Base-by-base conservation (phyloP, 208 protist species). In the Strigomonas culicis region DNA sequence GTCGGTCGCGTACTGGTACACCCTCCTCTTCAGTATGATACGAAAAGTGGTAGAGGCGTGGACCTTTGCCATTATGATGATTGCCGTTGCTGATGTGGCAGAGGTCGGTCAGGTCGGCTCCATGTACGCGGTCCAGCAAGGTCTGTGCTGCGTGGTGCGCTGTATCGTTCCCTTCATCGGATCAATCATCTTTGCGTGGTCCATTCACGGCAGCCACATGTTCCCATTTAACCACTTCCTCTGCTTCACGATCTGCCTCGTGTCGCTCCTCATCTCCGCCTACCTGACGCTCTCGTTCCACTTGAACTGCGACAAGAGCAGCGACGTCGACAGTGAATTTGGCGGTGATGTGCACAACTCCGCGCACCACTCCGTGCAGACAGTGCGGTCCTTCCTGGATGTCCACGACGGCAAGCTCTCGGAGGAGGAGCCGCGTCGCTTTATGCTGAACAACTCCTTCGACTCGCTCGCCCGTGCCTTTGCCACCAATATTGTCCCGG, bases 171-270 rank as follows among this genome's bases (percentile, higher is more conserved):
- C 79, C n/a, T 68, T 85, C 46, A 57, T 83, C 15, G 56, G 74
- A 3, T 57, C 77, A 0, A 67, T 77, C 10, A 43, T 86, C 13
- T 86, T 86, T 72, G 77, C 84, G 8, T 86, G 77, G 74, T 85
- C 80, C 31, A 65, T 92, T 15, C 47, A 39, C 13, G 63, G 63
- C 10, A 36, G 34, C 0, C 67, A 70, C 15, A 3, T 59, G 2
- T 62, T 88, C 60, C 84, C 80, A 17, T 87, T 91, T 39, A 81
- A 87, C 52, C 72, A 88, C 63, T 82, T 75, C 64, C 68, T 86
- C 28, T 67, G 79, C 1, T 87, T 91, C 55, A 51, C 80, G 50
- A 7, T 91, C 1, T 65, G 60, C 30, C 59, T 47, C 15, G 32
- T 74, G 2, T 57, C 65, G 19, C 49, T 66, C 2, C 41, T 70